phyloP scores from a whole-genome alignment of 257 asterid genomes.

The Mentha longifolia region DNA sequence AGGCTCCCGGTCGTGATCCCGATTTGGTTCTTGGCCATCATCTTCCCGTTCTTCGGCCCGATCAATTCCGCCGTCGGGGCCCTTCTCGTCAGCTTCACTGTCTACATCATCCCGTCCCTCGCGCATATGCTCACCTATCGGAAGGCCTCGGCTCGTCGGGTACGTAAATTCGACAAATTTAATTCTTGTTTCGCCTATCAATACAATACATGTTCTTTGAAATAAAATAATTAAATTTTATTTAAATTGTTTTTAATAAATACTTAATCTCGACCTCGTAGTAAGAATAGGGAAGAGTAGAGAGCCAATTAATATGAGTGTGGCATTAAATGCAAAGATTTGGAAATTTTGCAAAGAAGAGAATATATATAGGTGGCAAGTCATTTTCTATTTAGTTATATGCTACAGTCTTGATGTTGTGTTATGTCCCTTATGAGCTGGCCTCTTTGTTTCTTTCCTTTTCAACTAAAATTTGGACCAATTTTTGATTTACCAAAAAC shows the following conservation, averaged over 20 bases:
- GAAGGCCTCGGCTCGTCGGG: conserved; percentile 84
- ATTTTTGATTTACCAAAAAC: neutral
- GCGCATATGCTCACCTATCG: conserved; percentile 94
- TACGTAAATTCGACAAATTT: conserved; percentile 9
- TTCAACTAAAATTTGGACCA: conserved; percentile 12
- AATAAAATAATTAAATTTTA: no score
- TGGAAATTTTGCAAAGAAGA: conserved; percentile 48
- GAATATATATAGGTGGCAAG: conserved; percentile 49
- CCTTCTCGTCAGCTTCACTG: conserved; percentile 91
- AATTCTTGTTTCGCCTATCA: neutral
- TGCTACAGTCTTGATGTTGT: conserved; percentile 45
- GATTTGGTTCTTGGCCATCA: conserved; percentile 93
- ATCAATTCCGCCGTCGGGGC: conserved; percentile 96
- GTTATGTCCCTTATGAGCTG: conserved; percentile 66
- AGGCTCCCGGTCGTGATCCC: conserved; percentile 91
- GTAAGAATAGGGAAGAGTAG: conserved; percentile 2
- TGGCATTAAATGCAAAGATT: conserved; percentile 59
- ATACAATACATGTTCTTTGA: no score
- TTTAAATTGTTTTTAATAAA: neutral
- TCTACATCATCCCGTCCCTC: conserved; percentile 82
- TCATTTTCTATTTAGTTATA: conserved; percentile 78
- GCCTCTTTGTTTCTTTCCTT: conserved; percentile 31
- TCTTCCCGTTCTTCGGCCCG: conserved; percentile 95
- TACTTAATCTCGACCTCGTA: neutral
- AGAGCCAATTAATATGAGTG: conserved; percentile 11